These are phyloP conservation scores for Diaporthe nobilis DNA, from an alignment of 2,329 filamentous ascomycete genomes.

Conservation along the genomic window DNA sequence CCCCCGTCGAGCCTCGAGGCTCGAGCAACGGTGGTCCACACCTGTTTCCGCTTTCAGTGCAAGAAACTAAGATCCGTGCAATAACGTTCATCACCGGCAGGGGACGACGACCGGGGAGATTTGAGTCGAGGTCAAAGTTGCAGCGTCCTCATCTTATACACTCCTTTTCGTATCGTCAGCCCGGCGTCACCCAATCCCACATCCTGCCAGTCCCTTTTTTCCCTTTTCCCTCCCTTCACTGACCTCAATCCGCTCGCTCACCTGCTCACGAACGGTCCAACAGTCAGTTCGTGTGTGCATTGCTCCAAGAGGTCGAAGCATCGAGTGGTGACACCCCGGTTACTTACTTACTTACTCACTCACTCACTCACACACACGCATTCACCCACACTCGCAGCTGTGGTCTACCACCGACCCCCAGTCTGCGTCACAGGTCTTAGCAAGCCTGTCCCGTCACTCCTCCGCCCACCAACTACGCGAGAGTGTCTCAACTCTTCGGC, in stretches of 20 bases:
- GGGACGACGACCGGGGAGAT: conserved; percentile 24
- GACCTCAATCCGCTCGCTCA: not conserved
- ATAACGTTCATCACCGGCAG: conserved; percentile 32
- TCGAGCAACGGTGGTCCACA: conserved; percentile 31
- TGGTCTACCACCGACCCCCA: not conserved
- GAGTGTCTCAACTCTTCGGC: conserved; percentile 39
- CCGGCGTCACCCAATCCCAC: conserved; percentile 14
- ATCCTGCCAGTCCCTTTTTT: not conserved
- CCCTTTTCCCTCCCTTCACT: not conserved
- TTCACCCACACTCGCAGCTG: not conserved
- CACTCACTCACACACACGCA: no score
- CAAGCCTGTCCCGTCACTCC: conserved; percentile 27
- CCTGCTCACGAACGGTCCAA: not conserved
- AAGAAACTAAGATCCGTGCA: conserved; percentile 34
- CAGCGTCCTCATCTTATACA: conserved; percentile 27
- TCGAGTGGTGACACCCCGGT: not conserved
- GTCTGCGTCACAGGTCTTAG: conserved; percentile 24
- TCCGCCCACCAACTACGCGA: conserved; percentile 35
- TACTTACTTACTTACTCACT: not conserved
- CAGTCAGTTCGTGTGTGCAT: not conserved
- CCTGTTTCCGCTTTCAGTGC: conserved; percentile 30
- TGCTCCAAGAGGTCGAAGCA: not conserved
- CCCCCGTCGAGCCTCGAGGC: conserved; percentile 17
- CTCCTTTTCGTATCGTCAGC: conserved; percentile 23
- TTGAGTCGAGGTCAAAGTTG: conserved; percentile 28